Evolutionary conservation across 2,329 filamentous ascomycete species (phyloP).

Genomic region (Sarocladiaceae sp.): DNA sequence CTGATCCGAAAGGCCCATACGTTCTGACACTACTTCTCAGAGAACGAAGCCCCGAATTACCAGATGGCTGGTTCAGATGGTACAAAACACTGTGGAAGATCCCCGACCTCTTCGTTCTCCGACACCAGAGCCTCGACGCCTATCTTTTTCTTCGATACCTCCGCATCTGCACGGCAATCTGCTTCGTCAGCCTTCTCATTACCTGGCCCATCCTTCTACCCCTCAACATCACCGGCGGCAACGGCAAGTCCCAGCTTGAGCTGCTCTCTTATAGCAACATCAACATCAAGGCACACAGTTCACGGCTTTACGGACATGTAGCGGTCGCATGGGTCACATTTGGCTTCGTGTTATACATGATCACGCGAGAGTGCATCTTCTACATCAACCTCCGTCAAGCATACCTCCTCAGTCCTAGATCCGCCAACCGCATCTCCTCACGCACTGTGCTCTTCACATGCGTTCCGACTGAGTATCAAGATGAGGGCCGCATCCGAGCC

Average conservation of each 20-base stretch:
- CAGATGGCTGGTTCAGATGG: conserved; percentile 58
- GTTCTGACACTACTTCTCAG: conserved; percentile 29
- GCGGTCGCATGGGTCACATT: conserved; percentile 79
- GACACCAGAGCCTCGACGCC: conserved; percentile 83
- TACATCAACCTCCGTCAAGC: conserved; percentile 93
- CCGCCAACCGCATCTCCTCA: conserved; percentile 82
- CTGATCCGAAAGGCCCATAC: too few relatives aligned
- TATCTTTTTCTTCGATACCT: conserved; percentile 87
- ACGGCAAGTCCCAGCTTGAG: conserved; percentile 57
- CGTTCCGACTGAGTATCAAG: conserved; percentile 72
- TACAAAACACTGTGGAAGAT: conserved; percentile 56
- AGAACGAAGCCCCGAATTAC: conserved; percentile 52
- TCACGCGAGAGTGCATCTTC: conserved; percentile 86
- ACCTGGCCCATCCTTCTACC: conserved; percentile 84
- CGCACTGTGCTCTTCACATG: conserved; percentile 87
- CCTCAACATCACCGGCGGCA: conserved; percentile 77
- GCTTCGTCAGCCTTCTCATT: conserved; percentile 72
- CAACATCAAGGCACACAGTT: conserved; percentile 48
- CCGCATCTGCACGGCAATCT: conserved; percentile 70
- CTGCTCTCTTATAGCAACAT: conserved; percentile 33
- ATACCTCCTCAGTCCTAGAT: conserved; percentile 77
- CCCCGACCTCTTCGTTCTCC: conserved; percentile 73
- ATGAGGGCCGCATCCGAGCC: conserved; percentile 65
- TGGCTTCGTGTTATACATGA: conserved; percentile 79
- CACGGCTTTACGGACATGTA: conserved; percentile 73